phyloP scores from a whole-genome alignment of 2,329 filamentous ascomycete species.

The Exophiala alcalophila region DNA sequence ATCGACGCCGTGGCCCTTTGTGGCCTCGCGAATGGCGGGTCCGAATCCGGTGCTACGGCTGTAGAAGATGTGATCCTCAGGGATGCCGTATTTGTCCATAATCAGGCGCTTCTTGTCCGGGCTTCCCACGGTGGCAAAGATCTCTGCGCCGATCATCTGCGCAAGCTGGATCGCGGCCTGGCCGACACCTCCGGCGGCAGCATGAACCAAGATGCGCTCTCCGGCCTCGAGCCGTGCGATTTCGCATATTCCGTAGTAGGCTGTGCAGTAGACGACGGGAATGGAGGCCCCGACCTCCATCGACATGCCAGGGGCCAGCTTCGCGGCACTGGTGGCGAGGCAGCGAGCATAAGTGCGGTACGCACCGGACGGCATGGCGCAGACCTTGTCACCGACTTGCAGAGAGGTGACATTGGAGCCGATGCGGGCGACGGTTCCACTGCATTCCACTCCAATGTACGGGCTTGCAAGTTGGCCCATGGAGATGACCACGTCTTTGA shows the following conservation, averaged over 20 bases:
- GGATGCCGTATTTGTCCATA: slow-evolving; percentile 29
- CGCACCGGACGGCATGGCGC: background rate
- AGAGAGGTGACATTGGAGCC: slow-evolving; percentile 34
- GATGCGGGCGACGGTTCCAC: slow-evolving; percentile 35
- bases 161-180: slow-evolving; percentile 32
- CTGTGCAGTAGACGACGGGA: slow-evolving; percentile 32
- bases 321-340: background rate
- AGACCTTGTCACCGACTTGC: slow-evolving; percentile 36
- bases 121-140: slow-evolving; percentile 28
- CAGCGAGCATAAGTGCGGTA: slow-evolving; percentile 1
- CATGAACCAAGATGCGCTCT: slow-evolving; percentile 30
- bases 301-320: slow-evolving; percentile 11
- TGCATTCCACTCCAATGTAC: slow-evolving; percentile 37
- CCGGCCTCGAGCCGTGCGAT: slow-evolving; percentile 26
- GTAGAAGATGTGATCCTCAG: slow-evolving; percentile 35
- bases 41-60: slow-evolving; percentile 31
- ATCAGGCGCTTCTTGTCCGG: slow-evolving; percentile 28
- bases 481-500: slow-evolving; percentile 38
- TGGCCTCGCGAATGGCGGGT: slow-evolving; percentile 27
- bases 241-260: slow-evolving; percentile 32
- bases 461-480: slow-evolving; percentile 33
- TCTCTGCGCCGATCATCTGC: slow-evolving; percentile 24
- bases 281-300: slow-evolving; percentile 30
- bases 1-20: slow-evolving; percentile 36
- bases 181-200: slow-evolving; percentile 25